Conservation (phyloP, 257 asterid species). For the Primulina tabacum region DNA sequence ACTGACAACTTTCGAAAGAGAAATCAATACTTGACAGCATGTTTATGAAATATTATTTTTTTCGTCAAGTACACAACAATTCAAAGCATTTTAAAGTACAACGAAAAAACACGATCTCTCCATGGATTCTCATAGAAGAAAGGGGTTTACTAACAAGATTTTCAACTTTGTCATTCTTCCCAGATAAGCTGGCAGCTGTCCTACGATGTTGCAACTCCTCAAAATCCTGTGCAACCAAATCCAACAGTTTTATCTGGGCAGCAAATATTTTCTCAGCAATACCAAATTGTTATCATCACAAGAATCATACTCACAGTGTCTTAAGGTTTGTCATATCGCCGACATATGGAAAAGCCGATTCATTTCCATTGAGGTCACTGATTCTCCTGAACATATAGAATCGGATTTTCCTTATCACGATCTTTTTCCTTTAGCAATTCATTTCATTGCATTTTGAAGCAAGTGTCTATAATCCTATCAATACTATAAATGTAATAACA, state of each 20-base stretch:
- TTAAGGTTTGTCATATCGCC: constrained; percentile 27
- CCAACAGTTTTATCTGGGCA: constrained; percentile 14
- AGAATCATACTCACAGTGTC: constrained; percentile 45
- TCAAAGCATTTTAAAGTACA: too few species aligned
- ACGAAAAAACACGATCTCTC: neutral
- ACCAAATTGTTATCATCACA: neutral
- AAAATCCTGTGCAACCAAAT: constrained; percentile 45
- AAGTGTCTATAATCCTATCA: neutral
- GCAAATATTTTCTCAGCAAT: neutral
- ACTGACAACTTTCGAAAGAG: neutral
- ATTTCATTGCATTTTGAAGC: neutral
- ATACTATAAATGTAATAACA: too few species aligned
- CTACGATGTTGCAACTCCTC: constrained; percentile 67
- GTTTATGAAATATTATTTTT: neutral
- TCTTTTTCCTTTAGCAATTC: neutral
- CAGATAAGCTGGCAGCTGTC: constrained; percentile 45
- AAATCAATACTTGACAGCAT: neutral
- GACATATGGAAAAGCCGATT: constrained; percentile 50
- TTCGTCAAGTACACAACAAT: neutral
- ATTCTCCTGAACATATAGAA: constrained; percentile 56
- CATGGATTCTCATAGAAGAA: neutral
- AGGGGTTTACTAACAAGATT: constrained; percentile 50
- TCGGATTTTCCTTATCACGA: neutral
- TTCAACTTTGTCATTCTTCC: constrained; percentile 36
- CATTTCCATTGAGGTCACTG: constrained; percentile 63